phyloP scores from a whole-genome alignment of 208 protist genomes.

The Wallacemonas sp. region DNA sequence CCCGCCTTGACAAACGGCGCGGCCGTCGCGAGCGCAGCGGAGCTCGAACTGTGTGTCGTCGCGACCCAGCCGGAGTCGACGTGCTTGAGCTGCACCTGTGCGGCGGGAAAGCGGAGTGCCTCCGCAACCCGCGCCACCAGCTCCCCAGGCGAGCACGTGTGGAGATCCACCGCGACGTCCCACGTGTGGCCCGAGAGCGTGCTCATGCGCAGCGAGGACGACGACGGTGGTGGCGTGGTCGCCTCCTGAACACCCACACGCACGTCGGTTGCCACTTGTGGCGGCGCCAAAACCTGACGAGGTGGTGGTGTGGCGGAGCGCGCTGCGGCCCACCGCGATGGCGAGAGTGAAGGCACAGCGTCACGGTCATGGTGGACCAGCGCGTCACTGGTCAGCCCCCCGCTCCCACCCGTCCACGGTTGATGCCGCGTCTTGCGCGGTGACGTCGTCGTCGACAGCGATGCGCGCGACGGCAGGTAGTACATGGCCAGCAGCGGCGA shows the following conservation, averaged over 20 bases:
- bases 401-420: no score
- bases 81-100: constrained; percentile 10
- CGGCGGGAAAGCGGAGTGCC: background rate
- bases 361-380: no score
- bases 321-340: background rate
- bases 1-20: background rate
- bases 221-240: background rate
- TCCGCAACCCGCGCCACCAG: background rate
- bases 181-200: constrained; percentile 5
- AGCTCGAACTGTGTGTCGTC: no score
- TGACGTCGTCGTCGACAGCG: no score
- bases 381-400: no score
- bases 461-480: background rate
- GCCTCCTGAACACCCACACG: no score
- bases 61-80: background rate
- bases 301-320: background rate
- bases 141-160: background rate
- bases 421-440: no score
- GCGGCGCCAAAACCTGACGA: no score
- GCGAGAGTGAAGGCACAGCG: background rate
- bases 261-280: no score
- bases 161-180: background rate
- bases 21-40: background rate
- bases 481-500: constrained; percentile 2
- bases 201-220: background rate